Evolutionary conservation across 2,329 filamentous ascomycete genomes (phyloP).

Genomic region (Sporothrix brasiliensis): DNA sequence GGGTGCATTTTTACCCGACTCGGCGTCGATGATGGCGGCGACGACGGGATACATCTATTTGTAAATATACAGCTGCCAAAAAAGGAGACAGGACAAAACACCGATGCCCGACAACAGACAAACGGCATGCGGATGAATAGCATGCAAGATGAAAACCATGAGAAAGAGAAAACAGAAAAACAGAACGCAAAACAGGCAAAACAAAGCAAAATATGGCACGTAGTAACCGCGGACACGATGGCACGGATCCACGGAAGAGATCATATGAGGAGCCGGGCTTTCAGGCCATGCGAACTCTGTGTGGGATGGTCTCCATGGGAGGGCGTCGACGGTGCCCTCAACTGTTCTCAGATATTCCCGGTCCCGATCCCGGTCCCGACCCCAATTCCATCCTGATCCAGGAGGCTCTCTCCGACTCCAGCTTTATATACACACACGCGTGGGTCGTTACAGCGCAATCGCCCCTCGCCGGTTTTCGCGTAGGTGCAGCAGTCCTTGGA

Average conservation of each 20-base stretch:
- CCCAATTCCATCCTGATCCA: not conserved
- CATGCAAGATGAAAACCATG: too few relatives aligned
- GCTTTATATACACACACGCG: not conserved
- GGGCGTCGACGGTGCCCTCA: not conserved
- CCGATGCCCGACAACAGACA: conserved; percentile 6
- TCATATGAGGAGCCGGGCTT: not conserved
- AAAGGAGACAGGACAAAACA: conserved; percentile 9
- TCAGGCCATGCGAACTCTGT: not conserved
- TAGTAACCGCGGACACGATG: not conserved
- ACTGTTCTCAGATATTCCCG: not conserved
- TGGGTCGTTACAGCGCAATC: conserved; percentile 64
- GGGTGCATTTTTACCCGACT: conserved; percentile 9
- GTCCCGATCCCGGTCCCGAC: not conserved
- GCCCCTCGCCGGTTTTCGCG: conserved; percentile 81
- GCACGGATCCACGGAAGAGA: not conserved
- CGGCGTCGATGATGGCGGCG: not conserved
- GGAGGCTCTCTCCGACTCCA: conserved; percentile 28
- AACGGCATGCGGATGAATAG: not conserved
- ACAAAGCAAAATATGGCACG: not conserved
- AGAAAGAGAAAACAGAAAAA: not conserved
- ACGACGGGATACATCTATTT: conserved; percentile 13
- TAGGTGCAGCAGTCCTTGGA: conserved; percentile 84
- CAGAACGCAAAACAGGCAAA: not conserved
- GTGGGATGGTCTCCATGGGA: not conserved
- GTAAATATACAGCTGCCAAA: conserved; percentile 11